phyloP scores from a whole-genome alignment of 2,329 filamentous ascomycete genomes.

The Orbilia brochopaga region DNA sequence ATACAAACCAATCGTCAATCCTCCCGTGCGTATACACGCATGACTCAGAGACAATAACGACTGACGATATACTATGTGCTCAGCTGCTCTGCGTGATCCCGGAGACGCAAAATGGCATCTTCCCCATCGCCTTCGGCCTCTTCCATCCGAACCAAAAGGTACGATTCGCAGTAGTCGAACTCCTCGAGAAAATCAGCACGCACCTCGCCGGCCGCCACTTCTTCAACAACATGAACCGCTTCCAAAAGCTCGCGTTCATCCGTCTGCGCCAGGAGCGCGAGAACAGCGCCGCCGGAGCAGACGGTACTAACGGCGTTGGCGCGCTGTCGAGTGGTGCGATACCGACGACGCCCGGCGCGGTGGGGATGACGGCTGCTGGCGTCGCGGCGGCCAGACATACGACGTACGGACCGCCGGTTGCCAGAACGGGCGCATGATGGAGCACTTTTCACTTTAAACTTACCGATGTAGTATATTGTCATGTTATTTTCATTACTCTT shows the following conservation, averaged over 20 bases:
- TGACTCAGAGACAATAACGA: too few relatives aligned
- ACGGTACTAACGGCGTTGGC: conserved; percentile 19
- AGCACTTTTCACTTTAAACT: too few relatives aligned
- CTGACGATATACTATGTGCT: conserved; percentile 54
- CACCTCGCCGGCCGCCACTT: conserved; percentile 90
- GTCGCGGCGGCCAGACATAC: conserved; percentile 43
- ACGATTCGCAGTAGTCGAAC: conserved; percentile 74
- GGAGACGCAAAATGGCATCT: conserved; percentile 84
- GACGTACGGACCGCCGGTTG: conserved; percentile 23
- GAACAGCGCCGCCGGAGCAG: conserved; percentile 30
- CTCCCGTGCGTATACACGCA: too few relatives aligned
- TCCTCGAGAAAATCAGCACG: conserved; percentile 80
- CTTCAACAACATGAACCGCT: conserved; percentile 84
- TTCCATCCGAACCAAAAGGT: conserved; percentile 89
- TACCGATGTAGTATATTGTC: background rate
- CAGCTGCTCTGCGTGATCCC: conserved; percentile 79
- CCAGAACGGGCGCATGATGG: conserved; percentile 16
- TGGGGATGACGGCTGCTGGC: conserved; percentile 44
- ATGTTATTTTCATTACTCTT: conserved; percentile 10
- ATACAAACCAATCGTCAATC: too few relatives aligned
- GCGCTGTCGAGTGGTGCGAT: conserved; percentile 12
- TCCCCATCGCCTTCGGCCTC: conserved; percentile 86
- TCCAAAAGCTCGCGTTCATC: conserved; percentile 84
- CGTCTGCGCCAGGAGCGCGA: conserved; percentile 73
- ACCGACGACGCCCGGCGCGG: conserved; percentile 50